Conservation (phyloP, 768 basidiomycete species). For the Neoboletus magnificus region DNA sequence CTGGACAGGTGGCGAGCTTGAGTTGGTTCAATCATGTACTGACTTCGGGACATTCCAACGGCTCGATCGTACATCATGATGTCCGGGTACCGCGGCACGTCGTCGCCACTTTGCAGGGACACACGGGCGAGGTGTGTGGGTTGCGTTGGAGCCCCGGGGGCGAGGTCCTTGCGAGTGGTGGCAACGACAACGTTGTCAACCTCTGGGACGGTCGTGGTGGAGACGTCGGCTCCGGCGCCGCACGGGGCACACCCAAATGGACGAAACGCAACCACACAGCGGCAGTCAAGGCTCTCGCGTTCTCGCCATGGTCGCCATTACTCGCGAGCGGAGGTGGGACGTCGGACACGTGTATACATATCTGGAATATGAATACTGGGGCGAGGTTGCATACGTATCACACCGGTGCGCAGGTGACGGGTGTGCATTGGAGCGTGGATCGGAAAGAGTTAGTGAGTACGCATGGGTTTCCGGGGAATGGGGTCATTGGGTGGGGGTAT, state of each 20-base stretch:
- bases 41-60: constrained; percentile 87
- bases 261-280: constrained; percentile 47
- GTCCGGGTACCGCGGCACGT: constrained; percentile 85
- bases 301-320: constrained; percentile 94
- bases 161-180: constrained; percentile 88
- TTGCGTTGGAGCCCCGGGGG: constrained; percentile 87
- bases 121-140: constrained; percentile 92
- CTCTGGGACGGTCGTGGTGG: constrained; percentile 90
- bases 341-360: constrained; percentile 83
- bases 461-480: constrained; percentile 91
- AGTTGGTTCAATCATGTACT: constrained; percentile 88
- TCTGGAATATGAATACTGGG: constrained; percentile 92
- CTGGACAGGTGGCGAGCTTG: constrained; percentile 74
- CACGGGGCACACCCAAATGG: constrained; percentile 73
- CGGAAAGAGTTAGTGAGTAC: constrained; percentile 89
- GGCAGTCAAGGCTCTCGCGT: constrained; percentile 78
- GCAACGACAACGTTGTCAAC: constrained; percentile 97
- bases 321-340: constrained; percentile 95
- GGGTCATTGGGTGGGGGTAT: constrained; percentile 79
- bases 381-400: constrained; percentile 79
- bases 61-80: constrained; percentile 96
- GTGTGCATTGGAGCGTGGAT: constrained; percentile 82
- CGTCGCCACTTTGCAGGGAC: constrained; percentile 85
- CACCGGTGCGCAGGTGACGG: constrained; percentile 67
- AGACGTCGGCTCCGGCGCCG: constrained; percentile 42